Conservation (phyloP, 345 rosid species). For the rapeseed (Brassica napus) region Da-Ae NC_063443.1:16581001-16581500, state of each 20-base stretch:
- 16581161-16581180: neutral
- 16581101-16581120: conserved; percentile 51
- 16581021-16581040: conserved; percentile 47
- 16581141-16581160: neutral
- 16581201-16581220: conserved; percentile 88
- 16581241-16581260: conserved; percentile 75
- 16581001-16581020: conserved; percentile 49
- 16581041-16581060: conserved; percentile 53
- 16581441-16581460: conserved; percentile 97
- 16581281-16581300: conserved; percentile 88
- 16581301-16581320: conserved; percentile 95
- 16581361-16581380: conserved; percentile 36
- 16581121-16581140: neutral
- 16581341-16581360: conserved; percentile 54
- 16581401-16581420: conserved; percentile 11
- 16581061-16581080: conserved; percentile 69
- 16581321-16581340: conserved; percentile 90
- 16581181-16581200: conserved; percentile 59
- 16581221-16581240: conserved; percentile 85
- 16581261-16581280: conserved; percentile 80
- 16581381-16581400: conserved; percentile 13
- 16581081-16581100: conserved; percentile 91
- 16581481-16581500: conserved; percentile 85
- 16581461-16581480: conserved; percentile 96
- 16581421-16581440: conserved; percentile 89